Base-by-base conservation (phyloP, 2,329 filamentous ascomycete genomes). In the Penicillium rolfsii region DNA sequence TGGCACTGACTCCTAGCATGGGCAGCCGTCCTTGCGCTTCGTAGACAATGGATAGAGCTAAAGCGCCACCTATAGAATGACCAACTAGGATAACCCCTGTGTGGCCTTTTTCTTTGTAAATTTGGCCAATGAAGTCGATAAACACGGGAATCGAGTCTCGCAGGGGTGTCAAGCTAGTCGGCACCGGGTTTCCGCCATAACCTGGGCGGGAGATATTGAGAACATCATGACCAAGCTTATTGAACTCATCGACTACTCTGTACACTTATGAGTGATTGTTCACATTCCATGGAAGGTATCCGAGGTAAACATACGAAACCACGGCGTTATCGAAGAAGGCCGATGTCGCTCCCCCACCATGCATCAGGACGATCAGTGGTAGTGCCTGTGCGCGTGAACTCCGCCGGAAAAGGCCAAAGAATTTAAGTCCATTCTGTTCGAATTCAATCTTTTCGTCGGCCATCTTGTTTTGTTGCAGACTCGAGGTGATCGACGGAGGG, bases 351-450 rank as follows among this genome's bases (percentile, higher is more conserved):
- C 59, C 64, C 28, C 59, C 60, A 41, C 65, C 65, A 30, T 67
- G 65, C 36, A 67, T 53, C 8, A 61, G 43, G 26, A 61, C 59
- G 12, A 91, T 24, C 85, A 87, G 70, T 91, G 88, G 1, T 33
- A 56, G 38, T n/a, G 19, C 26, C 35, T 36, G 26, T 46, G 52
- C 28, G n/a, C 38, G 14, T 35, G 52, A 26, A 41, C 52, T 38
- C n/a, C 24, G 52, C 11, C 38, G 16, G 36, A 41, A 45, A 33
- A 54, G 52, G 24, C 52, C 52, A 9, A 30, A 54, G 38, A 54
- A 43, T 2, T 9, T n/a, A 12, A 54, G 52, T 12, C 52, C 52
- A 33, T 54, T 54, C 16, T 41, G 12, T n/a, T 54, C 24, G 16
- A 45, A 54, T 12, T 4, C 2, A 11, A 54, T 54, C 12, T 43